A percentile compares a stretch with the other conserved stretches of the same genome.
phyloP scores from a whole-genome alignment of 2,329 filamentous ascomycete species.

The Eurotiales sp. region DNA sequence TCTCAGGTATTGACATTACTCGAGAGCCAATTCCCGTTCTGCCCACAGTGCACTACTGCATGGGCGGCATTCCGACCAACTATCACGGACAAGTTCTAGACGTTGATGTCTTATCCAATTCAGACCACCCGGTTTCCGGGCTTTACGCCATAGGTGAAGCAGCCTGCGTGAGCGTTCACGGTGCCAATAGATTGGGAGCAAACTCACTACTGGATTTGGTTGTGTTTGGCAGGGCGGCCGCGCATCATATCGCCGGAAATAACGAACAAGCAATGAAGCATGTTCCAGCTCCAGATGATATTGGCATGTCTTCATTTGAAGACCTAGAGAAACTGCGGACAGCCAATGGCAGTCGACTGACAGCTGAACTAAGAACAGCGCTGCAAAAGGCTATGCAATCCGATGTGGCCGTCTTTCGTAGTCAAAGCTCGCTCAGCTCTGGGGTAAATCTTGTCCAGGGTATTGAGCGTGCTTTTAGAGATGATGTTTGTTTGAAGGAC shows the following conservation, averaged over 20 bases:
- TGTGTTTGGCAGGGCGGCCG: conserved; percentile 94
- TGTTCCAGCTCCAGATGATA: conserved; percentile 75
- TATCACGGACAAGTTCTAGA: conserved; percentile 96
- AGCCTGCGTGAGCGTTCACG: conserved; percentile 95
- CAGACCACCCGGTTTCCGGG: conserved; percentile 87
- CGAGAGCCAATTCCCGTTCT: conserved; percentile 96
- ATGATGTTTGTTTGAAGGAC: conserved; percentile 89
- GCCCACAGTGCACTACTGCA: conserved; percentile 98
- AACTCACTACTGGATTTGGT: conserved; percentile 97
- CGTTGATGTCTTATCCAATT: conserved; percentile 73
- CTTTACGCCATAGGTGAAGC: conserved; percentile 96
- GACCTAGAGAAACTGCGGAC: conserved; percentile 82
- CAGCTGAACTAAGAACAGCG: conserved; percentile 77
- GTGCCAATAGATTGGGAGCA: conserved; percentile 93
- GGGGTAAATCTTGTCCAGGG: conserved; percentile 83
- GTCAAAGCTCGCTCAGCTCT: conserved; percentile 86
- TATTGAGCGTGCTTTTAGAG: conserved; percentile 71
- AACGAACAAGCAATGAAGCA: conserved; percentile 78
- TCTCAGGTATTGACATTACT: conserved; percentile 90
- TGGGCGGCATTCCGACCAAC: conserved; percentile 97
- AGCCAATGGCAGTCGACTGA: conserved; percentile 78
- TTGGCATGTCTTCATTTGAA: conserved; percentile 80
- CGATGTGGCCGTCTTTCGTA: conserved; percentile 94
- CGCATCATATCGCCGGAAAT: conserved; percentile 94
- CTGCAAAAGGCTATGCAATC: conserved; percentile 99